A percentile compares a stretch with the other conserved stretches of the same genome.
These are phyloP conservation scores for Gossypium raimondii DNA, from an alignment of 345 rosid species.

Conservation along the genomic window DNA sequence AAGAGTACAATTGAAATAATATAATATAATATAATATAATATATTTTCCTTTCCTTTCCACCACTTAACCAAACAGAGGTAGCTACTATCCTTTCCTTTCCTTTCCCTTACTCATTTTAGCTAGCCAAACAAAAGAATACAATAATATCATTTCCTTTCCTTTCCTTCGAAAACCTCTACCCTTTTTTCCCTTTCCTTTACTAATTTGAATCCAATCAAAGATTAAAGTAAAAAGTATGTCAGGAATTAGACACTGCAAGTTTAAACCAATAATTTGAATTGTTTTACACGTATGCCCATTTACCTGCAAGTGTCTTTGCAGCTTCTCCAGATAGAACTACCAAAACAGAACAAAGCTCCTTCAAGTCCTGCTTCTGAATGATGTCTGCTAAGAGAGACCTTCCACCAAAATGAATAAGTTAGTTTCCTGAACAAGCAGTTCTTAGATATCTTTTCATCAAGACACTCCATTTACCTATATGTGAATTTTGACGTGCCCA, in stretches of 20 bases:
- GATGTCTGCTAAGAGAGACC: slow-evolving; percentile 93
- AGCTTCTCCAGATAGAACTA: slow-evolving; percentile 65
- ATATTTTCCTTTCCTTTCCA: too few relatives aligned
- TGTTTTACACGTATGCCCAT: background rate
- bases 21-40: too few relatives aligned
- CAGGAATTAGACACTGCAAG: background rate
- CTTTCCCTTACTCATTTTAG: too few relatives aligned
- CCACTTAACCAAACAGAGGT: too few relatives aligned
- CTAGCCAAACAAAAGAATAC: too few relatives aligned
- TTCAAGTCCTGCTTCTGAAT: slow-evolving; percentile 86
- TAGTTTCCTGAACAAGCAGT: slow-evolving; percentile 25
- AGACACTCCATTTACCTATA: slow-evolving; percentile 55
- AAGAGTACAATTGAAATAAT: too few relatives aligned
- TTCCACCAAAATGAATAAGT: slow-evolving; percentile 36
- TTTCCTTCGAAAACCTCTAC: too few relatives aligned
- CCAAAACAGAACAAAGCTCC: slow-evolving; percentile 96
- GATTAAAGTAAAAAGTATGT: background rate
- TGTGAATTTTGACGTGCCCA: slow-evolving; percentile 60
- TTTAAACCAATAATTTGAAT: background rate
- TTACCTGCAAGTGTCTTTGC: slow-evolving; percentile 78
- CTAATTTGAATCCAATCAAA: too few relatives aligned
- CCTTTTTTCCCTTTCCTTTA: too few relatives aligned
- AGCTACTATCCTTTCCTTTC: too few relatives aligned
- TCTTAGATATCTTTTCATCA: slow-evolving; percentile 9
- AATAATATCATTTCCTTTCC: too few relatives aligned